These are phyloP conservation scores for Pythium phragmiticola DNA, from an alignment of 352 stramenopile genomes.

Conservation along the genomic window DNA sequence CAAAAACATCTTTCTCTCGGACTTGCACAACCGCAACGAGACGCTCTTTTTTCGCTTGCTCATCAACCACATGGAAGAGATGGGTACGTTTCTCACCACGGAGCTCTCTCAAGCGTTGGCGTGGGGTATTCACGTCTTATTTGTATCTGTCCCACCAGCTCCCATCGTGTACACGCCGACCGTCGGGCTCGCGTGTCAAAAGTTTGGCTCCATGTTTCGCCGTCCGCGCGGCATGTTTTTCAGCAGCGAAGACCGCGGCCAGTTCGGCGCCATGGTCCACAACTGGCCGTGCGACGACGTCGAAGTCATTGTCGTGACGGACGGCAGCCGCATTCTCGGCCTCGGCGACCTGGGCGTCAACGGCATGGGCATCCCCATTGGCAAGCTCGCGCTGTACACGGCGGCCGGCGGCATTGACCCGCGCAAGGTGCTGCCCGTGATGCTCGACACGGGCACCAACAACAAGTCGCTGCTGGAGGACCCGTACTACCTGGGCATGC, in stretches of 20 bases:
- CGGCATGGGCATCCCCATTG: conserved; percentile 98
- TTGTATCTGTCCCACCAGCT: conserved; percentile 35
- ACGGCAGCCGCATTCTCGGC: conserved; percentile 95
- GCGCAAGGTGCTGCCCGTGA: conserved; percentile 92
- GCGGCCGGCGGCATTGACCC: conserved; percentile 93
- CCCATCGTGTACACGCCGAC: conserved; percentile 98
- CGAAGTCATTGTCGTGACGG: conserved; percentile 97
- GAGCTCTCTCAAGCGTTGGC: too few relatives aligned
- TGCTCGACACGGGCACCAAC: conserved; percentile 96
- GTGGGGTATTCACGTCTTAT: background rate
- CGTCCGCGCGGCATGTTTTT: conserved; percentile 95
- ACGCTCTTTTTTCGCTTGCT: conserved; percentile 95
- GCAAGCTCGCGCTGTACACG: conserved; percentile 95
- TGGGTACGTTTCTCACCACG: conserved; percentile 60
- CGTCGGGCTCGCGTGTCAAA: conserved; percentile 92
- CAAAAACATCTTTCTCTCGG: conserved; percentile 93
- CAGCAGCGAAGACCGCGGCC: conserved; percentile 87
- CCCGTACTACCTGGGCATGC: conserved; percentile 94
- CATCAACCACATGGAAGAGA: conserved; percentile 89
- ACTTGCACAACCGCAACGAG: conserved; percentile 96
- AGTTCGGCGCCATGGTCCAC: conserved; percentile 90
- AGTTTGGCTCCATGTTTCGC: conserved; percentile 91
- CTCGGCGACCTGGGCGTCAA: conserved; percentile 96
- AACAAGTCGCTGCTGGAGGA: conserved; percentile 93
- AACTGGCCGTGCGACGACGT: conserved; percentile 97